Conservation (phyloP, 108 stramenopile species). For the Nitzschia sp. region DNA sequence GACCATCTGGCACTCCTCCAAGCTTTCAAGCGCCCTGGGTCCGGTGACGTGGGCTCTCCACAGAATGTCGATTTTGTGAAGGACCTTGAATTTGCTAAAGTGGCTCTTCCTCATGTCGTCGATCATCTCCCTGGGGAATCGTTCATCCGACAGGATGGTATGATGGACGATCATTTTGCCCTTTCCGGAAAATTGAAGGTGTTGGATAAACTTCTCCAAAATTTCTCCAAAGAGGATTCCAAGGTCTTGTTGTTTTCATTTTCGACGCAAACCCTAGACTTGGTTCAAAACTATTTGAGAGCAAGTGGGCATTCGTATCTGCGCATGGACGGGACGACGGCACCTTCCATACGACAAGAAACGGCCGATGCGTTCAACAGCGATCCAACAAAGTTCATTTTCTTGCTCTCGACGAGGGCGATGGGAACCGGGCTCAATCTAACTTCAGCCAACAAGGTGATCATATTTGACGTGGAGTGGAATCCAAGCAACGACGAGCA, state of each 20-base stretch:
- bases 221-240: slow-evolving; percentile 41
- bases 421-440: slow-evolving; percentile 69
- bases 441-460: slow-evolving; percentile 62
- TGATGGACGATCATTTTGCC: slow-evolving; percentile 74
- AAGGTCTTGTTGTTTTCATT: slow-evolving; percentile 89
- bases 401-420: slow-evolving; percentile 89
- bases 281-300: slow-evolving; percentile 74
- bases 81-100: slow-evolving; percentile 72
- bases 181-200: slow-evolving; percentile 84
- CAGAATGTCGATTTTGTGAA: slow-evolving; percentile 46
- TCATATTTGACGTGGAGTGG: slow-evolving; percentile 81
- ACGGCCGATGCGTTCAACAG: slow-evolving; percentile 76
- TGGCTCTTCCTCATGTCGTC: slow-evolving; percentile 63
- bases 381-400: slow-evolving; percentile 61
- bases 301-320: slow-evolving; percentile 65
- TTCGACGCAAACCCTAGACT: slow-evolving; percentile 85
- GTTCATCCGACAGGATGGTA: slow-evolving; percentile 53
- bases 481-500: slow-evolving; percentile 83
- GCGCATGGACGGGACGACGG: slow-evolving; percentile 88
- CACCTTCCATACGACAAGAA: slow-evolving; percentile 58
- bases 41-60: slow-evolving; percentile 15
- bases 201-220: slow-evolving; percentile 45
- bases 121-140: slow-evolving; percentile 51
- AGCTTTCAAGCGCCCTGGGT: slow-evolving; percentile 41
- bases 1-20: slow-evolving; percentile 81